These are phyloP conservation scores for Yamadazyma sp. DNA, from an alignment of 1,139 yeast species.

Conservation along the genomic window DNA sequence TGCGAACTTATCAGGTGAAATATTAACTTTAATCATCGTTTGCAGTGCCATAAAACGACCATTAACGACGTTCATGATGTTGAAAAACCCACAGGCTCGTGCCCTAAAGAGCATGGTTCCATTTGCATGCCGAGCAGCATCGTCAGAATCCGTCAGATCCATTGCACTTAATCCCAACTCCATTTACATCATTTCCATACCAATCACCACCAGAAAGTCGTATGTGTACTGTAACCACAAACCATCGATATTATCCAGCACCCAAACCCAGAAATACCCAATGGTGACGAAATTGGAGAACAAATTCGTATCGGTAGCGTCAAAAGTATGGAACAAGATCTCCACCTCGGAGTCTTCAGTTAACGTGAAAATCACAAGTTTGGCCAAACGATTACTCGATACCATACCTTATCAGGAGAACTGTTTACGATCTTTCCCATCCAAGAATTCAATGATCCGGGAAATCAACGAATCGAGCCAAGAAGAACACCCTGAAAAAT, in stretches of 20 bases:
- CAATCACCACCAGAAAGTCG: conserved; percentile 56
- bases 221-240: conserved; percentile 62
- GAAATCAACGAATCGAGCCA: conserved; percentile 30
- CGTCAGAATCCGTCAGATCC: background rate
- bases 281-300: conserved; percentile 37
- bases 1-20: conserved; percentile 1
- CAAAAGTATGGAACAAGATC: conserved; percentile 48
- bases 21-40: background rate
- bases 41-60: too few species aligned
- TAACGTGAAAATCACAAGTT: conserved; percentile 39
- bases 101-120: too few species aligned
- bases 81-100: too few species aligned
- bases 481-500: conserved; percentile 5
- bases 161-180: conserved; percentile 19
- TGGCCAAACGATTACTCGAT: conserved; percentile 35
- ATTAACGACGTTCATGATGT: too few species aligned
- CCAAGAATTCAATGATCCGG: conserved; percentile 47
- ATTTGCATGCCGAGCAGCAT: too few species aligned
- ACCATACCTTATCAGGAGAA: conserved; percentile 54
- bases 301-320: conserved; percentile 36
- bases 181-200: conserved; percentile 56
- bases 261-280: conserved; percentile 32
- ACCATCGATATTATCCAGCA: conserved; percentile 26
- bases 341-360: conserved; percentile 34
- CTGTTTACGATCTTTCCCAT: conserved; percentile 53